Evolutionary conservation across 2,329 filamentous ascomycete species (phyloP), one percentile per base, ranked within the genome.

Genomic region (Fusarium setosum): DNA sequence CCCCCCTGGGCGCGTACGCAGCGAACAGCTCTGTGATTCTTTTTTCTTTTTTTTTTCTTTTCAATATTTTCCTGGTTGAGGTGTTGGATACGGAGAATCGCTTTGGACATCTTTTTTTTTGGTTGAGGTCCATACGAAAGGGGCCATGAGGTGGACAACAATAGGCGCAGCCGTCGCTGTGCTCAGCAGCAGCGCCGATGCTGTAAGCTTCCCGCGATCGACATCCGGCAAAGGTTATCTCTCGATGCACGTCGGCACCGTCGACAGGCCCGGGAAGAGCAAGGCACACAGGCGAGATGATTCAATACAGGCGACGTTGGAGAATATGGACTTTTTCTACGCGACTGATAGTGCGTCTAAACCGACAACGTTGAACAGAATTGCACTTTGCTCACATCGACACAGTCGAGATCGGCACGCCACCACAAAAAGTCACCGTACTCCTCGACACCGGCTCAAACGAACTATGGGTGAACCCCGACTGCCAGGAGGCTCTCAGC

Each of bases 381-480:
- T 26, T 32, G 6, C 38, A 47, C 9, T 31, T 59, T 8, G 26
- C 48, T 21, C 45, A 64, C 49, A 12, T 17, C 12, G 7, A 53
- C 11, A 84, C 13, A 84, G 82, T 84, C 37, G 73, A 75, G 23
- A 76, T 84, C 23, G 82, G 82, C 24, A 77, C 74, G 1, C 77
- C 80, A 6, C 71, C 74, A 1, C 82, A 85, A 63, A 74, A 68
- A 11, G 73, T 84, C 32, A 79, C 81, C 11, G 81, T 85, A 32
- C 77, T 84, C 34, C 76, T 85, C 54, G 83, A 85, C 59, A 85
- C 83, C 1, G 84, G 84, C 15, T 86, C 84, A 6, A 82, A 81
- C 62, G 83, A 86, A 70, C 79, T 86, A 8, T 87, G 84, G 84
- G 82, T 86, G 40, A 84, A 86, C 59, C 84, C 84, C 1, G 74